Evolutionary conservation across 306 rosid genomes (phyloP), one percentile per base, ranked within the genome.

Genomic region (Carpinus viminea): DNA sequence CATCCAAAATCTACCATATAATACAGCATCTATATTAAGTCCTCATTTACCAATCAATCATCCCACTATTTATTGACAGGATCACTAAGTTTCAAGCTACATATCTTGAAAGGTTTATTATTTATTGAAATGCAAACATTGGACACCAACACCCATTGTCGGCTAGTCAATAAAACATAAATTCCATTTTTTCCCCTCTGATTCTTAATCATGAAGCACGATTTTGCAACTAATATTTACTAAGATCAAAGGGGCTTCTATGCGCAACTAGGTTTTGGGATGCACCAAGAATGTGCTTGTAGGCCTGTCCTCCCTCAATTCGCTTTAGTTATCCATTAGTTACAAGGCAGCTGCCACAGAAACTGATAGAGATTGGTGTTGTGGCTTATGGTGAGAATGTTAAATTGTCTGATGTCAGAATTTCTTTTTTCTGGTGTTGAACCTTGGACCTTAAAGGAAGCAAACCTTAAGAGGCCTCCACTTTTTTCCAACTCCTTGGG

Each of bases 121-220:
- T 57, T 9, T 11, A 57, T 57, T n/a, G 28, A 65, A 18, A 18
- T 15, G n/a, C 20, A 65, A 16, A 9, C 4, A 38, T 36, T 38
- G 13, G 70, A 65, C 45, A 65, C 21, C 48, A 16, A 36, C 21
- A 12, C 7, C 70, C 34, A 55, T 47, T 26, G 12, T 6, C 47
- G 34, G 38, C 26, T 52, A 24, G n/a, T 21, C 20, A 74, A 74
- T 77, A 60, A 59, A 54, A 73, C 28, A 46, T 50, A 55, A 36
- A 57, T 72, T 50, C 70, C 74, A 56, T 26, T 41, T 74, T 57
- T 68, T 16, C 51, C 61, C 60, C 75, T 53, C 48, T 13, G 34
- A 47, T 52, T 61, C 68, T 61, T 41, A 34, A 47, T 24, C 54
- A 20, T 13, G 8, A 24, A 70, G 55, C n/a, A 46, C 20, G 46